phyloP scores from a whole-genome alignment of 2,329 filamentous ascomycete genomes.

The Cladosporium sp. region DNA sequence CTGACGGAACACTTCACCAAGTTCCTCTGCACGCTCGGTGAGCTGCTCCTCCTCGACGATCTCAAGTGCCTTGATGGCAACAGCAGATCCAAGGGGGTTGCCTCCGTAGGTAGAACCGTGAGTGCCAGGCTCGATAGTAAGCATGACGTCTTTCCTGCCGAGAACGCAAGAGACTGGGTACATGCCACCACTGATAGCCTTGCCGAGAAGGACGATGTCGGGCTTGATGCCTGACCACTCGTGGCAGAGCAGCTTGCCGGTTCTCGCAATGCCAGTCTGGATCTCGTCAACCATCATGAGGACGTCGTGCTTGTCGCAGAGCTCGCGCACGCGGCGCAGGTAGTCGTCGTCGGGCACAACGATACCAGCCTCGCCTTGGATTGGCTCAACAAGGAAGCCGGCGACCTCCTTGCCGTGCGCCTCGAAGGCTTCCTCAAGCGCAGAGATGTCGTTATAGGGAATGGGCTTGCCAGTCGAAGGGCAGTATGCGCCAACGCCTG shows the following conservation, averaged over 20 bases:
- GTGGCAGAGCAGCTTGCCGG: constrained; percentile 88
- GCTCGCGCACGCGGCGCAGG: constrained; percentile 71
- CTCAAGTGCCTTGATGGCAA: constrained; percentile 92
- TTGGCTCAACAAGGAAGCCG: constrained; percentile 92
- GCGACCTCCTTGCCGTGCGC: constrained; percentile 81
- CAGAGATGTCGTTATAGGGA: constrained; percentile 80
- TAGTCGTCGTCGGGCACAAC: constrained; percentile 92
- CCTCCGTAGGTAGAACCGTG: constrained; percentile 98
- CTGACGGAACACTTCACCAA: constrained; percentile 81
- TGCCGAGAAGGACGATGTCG: constrained; percentile 90
- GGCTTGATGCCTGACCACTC: constrained; percentile 96
- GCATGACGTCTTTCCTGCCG: constrained; percentile 85
- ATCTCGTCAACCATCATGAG: constrained; percentile 98
- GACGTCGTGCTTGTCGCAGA: constrained; percentile 94
- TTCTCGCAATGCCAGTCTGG: constrained; percentile 94
- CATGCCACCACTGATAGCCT: constrained; percentile 97
- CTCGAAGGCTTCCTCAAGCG: constrained; percentile 77
- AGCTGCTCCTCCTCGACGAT: constrained; percentile 89
- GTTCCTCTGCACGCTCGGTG: constrained; percentile 74
- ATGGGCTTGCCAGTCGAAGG: constrained; percentile 77
- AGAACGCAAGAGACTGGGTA: constrained; percentile 97
- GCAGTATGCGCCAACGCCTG: constrained; percentile 75
- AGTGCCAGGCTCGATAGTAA: constrained; percentile 92
- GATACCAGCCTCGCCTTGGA: constrained; percentile 96
- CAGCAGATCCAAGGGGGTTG: constrained; percentile 91